Evolutionary conservation across 192 early-diverging fungal genomes (phyloP), one percentile per base, ranked within the genome.

Genomic region (Phycomyces blakesleeanus): DNA sequence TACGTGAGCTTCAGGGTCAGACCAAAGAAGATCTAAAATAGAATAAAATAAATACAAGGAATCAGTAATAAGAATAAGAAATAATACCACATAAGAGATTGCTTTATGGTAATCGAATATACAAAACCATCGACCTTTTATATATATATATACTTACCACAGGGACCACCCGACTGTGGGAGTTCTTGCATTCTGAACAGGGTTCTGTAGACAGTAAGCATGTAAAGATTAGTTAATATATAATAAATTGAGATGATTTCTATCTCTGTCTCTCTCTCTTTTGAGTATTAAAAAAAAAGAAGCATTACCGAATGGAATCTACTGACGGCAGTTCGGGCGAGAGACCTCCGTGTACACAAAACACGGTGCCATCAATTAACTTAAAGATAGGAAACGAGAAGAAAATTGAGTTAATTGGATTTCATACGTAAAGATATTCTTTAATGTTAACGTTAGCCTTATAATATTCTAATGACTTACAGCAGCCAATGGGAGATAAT

Each of bases 301-400:
- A n/a, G n/a, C n/a, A n/a, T 57, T 63, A 72, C 61, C 93, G 78
- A 59, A 95, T 93, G 65, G 92, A 90, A 73, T 95, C 93, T 65
- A 95, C 67, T 22, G 92, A 92, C 55, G 90, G 79, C 55, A 95
- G 83, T 73, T 95, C 93, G 2, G 93, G 93, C 8, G 93, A 95
- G 27, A 95, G 82, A 16, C 93, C 93, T 57, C 93, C 93, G 74
- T 95, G 93, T 29, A 95, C 93, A 74, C 93, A 95, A 27, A 95
- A 76, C 22, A 95, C 85, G 21, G 87, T 76, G 16, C 92, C 93
- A 75, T 95, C 93, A 41, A 95, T 85, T 63, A 95, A 87, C 92
- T 94, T 61, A n/a, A n/a, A n/a, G n/a, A n/a, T n/a, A n/a, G n/a
- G n/a, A n/a, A n/a, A n/a, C n/a, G n/a, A n/a, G n/a, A n/a, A n/a